These are phyloP conservation scores for Botryotinia narcissicola DNA, from an alignment of 2,329 filamentous ascomycete genomes.

Conservation along the genomic window DNA sequence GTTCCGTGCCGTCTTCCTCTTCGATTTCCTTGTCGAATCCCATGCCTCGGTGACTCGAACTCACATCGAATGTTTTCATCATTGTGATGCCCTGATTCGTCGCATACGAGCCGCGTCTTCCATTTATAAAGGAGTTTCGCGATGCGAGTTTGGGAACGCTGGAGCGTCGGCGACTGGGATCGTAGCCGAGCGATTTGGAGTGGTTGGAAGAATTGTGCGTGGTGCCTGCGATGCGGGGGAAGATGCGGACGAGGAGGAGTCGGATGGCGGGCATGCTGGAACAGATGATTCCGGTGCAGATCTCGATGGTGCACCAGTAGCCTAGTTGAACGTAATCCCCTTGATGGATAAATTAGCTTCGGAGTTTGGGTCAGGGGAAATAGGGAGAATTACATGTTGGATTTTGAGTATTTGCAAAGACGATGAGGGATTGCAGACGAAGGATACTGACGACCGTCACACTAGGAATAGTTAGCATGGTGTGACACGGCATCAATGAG, in stretches of 20 bases:
- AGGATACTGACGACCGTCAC: conserved; percentile 12
- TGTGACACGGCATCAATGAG: not conserved
- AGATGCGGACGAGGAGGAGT: conserved; percentile 8
- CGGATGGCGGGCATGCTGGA: conserved; percentile 26
- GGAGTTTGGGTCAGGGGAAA: not conserved
- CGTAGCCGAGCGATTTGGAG: not conserved
- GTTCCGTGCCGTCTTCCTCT: not conserved
- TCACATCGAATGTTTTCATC: not conserved
- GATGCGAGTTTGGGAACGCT: not conserved
- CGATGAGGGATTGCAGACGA: not conserved
- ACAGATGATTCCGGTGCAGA: conserved; percentile 29
- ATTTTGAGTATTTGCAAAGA: conserved; percentile 16
- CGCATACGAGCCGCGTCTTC: not conserved
- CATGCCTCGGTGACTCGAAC: not conserved
- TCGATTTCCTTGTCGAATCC: not conserved
- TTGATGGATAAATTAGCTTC: not conserved
- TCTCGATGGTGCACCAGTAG: conserved; percentile 31
- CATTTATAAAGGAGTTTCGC: not conserved
- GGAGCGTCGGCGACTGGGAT: not conserved
- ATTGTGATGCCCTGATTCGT: not conserved
- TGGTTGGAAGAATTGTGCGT: not conserved
- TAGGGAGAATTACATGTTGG: conserved; percentile 2
- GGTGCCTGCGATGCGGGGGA: not conserved
- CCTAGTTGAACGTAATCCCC: conserved; percentile 26
- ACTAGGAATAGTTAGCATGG: not conserved